These are phyloP conservation scores for Nitzschia sp. DNA, from an alignment of 108 stramenopile genomes.

Conservation along the genomic window DNA sequence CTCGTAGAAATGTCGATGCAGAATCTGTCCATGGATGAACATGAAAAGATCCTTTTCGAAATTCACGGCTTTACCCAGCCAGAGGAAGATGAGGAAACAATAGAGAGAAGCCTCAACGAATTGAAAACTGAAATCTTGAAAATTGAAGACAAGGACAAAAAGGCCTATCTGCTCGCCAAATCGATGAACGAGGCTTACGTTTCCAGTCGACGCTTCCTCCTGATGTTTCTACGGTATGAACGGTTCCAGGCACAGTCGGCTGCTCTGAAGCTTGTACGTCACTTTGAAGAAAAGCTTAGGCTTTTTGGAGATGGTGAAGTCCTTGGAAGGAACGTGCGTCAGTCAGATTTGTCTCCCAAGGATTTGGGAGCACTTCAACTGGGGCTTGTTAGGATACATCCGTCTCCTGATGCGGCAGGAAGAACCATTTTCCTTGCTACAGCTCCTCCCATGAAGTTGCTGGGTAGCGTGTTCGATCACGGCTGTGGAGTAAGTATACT, in stretches of 20 bases:
- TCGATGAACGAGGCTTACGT: constrained; percentile 35
- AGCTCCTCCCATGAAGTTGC: neutral
- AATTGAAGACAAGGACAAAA: constrained; percentile 17
- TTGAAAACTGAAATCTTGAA: constrained; percentile 12
- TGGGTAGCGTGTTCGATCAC: no score
- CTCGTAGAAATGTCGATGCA: constrained; percentile 1
- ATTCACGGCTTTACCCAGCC: constrained; percentile 18
- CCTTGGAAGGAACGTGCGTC: constrained; percentile 20
- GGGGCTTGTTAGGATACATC: constrained; percentile 20
- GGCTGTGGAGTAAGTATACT: no score
- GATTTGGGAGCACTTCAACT: constrained; percentile 2
- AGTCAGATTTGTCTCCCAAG: constrained; percentile 2
- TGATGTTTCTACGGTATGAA: constrained; percentile 45
- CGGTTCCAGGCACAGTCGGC: constrained; percentile 32
- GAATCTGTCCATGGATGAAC: constrained; percentile 4
- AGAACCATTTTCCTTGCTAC: constrained; percentile 8
- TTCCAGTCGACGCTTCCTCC: constrained; percentile 20
- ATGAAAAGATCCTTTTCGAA: constrained; percentile 11
- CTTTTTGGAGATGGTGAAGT: constrained; percentile 39
- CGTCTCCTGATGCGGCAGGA: constrained; percentile 26
- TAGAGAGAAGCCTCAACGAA: constrained; percentile 3
- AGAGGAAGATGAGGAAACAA: constrained; percentile 1
- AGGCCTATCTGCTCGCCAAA: constrained; percentile 22
- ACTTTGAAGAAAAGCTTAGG: constrained; percentile 31
- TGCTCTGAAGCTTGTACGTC: constrained; percentile 22